A percentile compares a stretch with the other conserved stretches of the same genome.
phyloP scores from a whole-genome alignment of 1,139 yeast genomes.

The Geotrichum klebahnii region DNA sequence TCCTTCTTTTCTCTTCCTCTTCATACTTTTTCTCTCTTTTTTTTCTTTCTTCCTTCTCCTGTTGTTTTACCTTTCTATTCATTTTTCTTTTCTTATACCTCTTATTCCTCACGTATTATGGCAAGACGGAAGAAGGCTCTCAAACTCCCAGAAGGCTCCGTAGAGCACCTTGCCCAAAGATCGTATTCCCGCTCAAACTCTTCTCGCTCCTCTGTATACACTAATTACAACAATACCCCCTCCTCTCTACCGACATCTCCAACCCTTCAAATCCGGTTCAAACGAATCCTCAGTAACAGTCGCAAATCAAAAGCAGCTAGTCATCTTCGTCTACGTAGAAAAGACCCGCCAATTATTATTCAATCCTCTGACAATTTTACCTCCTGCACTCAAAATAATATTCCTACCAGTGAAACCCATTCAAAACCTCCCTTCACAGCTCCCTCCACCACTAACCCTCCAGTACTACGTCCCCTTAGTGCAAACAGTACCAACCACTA shows the following conservation, averaged over 20 bases:
- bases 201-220: constrained; percentile 4
- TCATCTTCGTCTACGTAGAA: neutral
- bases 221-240: no score
- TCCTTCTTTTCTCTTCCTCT: no score
- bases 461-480: neutral
- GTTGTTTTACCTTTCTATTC: neutral
- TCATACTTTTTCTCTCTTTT: neutral
- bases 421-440: neutral
- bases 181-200: constrained; percentile 3
- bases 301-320: no score
- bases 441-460: no score
- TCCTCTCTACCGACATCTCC: constrained; percentile 2
- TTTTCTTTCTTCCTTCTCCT: neutral
- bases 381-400: neutral
- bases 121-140: constrained; percentile 14
- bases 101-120: constrained; percentile 2
- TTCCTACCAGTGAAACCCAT: neutral
- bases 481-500: constrained; percentile 7
- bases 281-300: neutral
- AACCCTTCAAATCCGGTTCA: constrained; percentile 5
- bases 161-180: constrained; percentile 18
- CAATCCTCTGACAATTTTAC: constrained; percentile 1
- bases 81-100: neutral
- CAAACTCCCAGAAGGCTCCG: constrained; percentile 17
- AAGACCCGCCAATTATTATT: neutral